Percentiles rank a stretch among this genome's conserved stretches.
phyloP scores from a whole-genome alignment of 2,329 filamentous ascomycete species.

The Calonectria pseudoreteaudii region DNA sequence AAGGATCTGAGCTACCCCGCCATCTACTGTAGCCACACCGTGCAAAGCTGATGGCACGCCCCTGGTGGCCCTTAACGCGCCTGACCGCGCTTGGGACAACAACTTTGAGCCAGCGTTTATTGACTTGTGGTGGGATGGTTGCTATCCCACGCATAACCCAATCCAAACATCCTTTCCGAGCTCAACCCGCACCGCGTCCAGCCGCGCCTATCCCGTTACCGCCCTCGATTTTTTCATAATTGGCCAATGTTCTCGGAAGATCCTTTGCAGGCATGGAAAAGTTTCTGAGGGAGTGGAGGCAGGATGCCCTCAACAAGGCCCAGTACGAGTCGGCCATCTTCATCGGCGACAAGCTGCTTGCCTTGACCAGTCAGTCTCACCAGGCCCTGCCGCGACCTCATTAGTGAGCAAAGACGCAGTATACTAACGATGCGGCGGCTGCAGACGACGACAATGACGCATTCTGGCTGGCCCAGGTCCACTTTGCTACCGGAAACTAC shows the following conservation, averaged over 20 bases:
- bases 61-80: conserved; percentile 36
- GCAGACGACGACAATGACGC: conserved; percentile 92
- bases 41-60: conserved; percentile 33
- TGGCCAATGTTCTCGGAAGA: conserved; percentile 15
- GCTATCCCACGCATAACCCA: conserved; percentile 22
- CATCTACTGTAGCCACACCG: conserved; percentile 39
- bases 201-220: not conserved
- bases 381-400: not conserved
- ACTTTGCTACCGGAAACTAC: conserved; percentile 96
- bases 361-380: conserved; percentile 83
- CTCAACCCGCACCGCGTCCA: conserved; percentile 2
- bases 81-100: conserved; percentile 23
- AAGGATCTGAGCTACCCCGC: conserved; percentile 45
- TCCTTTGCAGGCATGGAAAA: conserved; percentile 76
- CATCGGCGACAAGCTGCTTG: conserved; percentile 95
- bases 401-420: not conserved
- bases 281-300: conserved; percentile 93
- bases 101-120: conserved; percentile 25
- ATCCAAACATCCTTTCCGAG: conserved; percentile 30
- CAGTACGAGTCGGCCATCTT: conserved; percentile 98
- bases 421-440: conserved; percentile 21
- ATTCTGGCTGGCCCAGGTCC: conserved; percentile 97
- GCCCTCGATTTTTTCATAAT: not conserved
- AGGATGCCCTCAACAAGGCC: conserved; percentile 94
- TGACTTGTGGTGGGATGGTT: conserved; percentile 40